Evolutionary conservation across 139 green algal species (phyloP).

Genomic region (Trebouxia sp.): DNA sequence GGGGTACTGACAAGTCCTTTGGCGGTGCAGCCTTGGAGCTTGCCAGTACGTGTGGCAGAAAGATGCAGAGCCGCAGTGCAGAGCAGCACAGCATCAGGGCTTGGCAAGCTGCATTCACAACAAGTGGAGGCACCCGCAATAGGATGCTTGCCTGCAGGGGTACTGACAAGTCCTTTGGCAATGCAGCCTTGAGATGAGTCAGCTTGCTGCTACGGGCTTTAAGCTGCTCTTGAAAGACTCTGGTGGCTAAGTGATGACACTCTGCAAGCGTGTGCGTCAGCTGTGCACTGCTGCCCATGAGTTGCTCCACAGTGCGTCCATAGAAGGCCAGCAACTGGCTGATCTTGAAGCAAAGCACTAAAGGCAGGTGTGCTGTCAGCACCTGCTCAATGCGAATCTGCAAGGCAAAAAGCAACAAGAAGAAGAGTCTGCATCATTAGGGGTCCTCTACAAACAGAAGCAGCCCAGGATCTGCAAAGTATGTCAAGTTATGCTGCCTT

Average conservation of each 20-base stretch:
- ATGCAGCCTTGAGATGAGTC: slow-evolving; percentile 61
- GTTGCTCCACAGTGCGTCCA: slow-evolving; percentile 44
- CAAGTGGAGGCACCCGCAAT: background rate
- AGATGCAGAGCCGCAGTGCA: background rate
- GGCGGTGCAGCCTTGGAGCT: slow-evolving; percentile 72
- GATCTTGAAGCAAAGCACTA: slow-evolving; percentile 82
- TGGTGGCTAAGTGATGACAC: slow-evolving; percentile 45
- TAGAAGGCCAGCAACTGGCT: slow-evolving; percentile 87
- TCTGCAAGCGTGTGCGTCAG: slow-evolving; percentile 46
- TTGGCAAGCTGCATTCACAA: background rate
- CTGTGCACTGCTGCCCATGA: slow-evolving; percentile 44
- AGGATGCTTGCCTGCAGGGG: slow-evolving; percentile 57
- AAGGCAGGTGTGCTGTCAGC: slow-evolving; percentile 70
- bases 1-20: slow-evolving; percentile 66
- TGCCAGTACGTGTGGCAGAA: slow-evolving; percentile 67
- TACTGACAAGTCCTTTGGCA: slow-evolving; percentile 65
- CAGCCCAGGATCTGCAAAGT: too few species aligned
- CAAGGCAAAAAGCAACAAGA: slow-evolving; percentile 25
- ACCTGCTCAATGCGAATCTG: slow-evolving; percentile 82
- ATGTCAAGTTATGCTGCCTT: too few species aligned
- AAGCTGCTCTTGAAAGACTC: slow-evolving; percentile 76
- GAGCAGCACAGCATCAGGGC: background rate
- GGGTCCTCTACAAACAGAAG: too few species aligned
- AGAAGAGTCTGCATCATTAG: background rate
- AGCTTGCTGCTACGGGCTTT: slow-evolving; percentile 66